phyloP scores from a whole-genome alignment of 495 filamentous ascomycete species.

The Penicillium malachiteum region DNA sequence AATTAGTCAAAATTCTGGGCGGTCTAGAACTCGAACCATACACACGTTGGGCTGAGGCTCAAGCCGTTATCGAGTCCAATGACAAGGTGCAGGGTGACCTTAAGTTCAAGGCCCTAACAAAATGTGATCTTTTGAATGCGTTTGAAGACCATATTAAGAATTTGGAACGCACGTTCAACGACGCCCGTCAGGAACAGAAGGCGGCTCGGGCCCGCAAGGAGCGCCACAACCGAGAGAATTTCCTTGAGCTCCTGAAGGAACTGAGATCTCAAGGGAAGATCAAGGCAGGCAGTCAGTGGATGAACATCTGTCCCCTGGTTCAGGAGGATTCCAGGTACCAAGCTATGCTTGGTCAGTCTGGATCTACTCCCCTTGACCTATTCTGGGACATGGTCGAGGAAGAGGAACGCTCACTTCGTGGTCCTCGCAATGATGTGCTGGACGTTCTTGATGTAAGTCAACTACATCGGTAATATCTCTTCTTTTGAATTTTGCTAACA shows the following conservation, averaged over 20 bases:
- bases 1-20: constrained; percentile 77
- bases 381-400: constrained; percentile 98
- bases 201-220: constrained; percentile 75
- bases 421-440: constrained; percentile 77
- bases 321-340: constrained; percentile 80
- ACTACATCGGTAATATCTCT: not conserved
- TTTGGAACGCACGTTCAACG: constrained; percentile 85
- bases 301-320: constrained; percentile 72
- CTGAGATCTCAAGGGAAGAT: constrained; percentile 76
- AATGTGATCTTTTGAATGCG: constrained; percentile 85
- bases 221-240: constrained; percentile 80
- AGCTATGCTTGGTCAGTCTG: constrained; percentile 80
- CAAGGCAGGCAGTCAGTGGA: constrained; percentile 90
- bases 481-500: constrained; percentile 3
- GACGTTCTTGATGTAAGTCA: constrained; percentile 83
- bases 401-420: constrained; percentile 79
- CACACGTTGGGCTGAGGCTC: constrained; percentile 91
- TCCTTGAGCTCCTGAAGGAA: constrained; percentile 69
- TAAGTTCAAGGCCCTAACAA: constrained; percentile 84
- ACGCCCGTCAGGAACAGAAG: constrained; percentile 83
- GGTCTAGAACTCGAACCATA: constrained; percentile 86
- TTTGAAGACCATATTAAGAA: constrained; percentile 95
- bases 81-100: constrained; percentile 78
- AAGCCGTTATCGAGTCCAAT: constrained; percentile 75
- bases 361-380: constrained; percentile 88